phyloP scores from a whole-genome alignment of 2,329 filamentous ascomycete species.

The Coleophoma cylindrospora region DNA sequence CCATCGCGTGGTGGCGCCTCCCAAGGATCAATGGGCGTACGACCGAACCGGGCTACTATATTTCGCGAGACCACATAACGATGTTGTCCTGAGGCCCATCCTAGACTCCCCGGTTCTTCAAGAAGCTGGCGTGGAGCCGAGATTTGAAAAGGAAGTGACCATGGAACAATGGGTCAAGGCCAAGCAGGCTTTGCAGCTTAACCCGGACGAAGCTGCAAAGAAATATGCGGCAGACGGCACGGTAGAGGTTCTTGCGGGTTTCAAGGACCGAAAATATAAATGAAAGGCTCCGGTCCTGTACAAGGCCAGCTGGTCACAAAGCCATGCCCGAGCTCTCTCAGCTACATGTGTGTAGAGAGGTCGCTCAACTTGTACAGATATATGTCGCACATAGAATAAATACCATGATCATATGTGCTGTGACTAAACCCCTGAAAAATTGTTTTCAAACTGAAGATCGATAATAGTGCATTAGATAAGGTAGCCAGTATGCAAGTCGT shows the following conservation, averaged over 20 bases:
- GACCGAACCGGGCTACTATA: constrained; percentile 40
- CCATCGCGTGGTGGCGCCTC: constrained; percentile 31
- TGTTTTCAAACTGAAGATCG: too few species aligned
- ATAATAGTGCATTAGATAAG: too few species aligned
- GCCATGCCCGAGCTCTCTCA: too few species aligned
- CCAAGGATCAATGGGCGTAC: constrained; percentile 30
- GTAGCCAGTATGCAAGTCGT: too few species aligned
- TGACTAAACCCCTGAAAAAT: too few species aligned
- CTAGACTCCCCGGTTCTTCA: constrained; percentile 25
- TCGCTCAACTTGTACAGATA: too few species aligned
- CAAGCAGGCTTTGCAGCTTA: constrained; percentile 31
- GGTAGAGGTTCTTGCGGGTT: constrained; percentile 31
- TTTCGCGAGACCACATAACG: constrained; percentile 32
- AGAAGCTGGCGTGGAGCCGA: constrained; percentile 19
- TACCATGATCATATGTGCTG: too few species aligned
- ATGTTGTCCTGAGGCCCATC: constrained; percentile 18
- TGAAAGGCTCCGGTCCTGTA: background rate
- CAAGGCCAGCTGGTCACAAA: too few species aligned
- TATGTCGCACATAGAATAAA: too few species aligned
- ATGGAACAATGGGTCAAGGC: constrained; percentile 39
- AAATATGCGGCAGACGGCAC: constrained; percentile 32
- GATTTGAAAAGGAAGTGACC: constrained; percentile 35
- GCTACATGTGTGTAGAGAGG: too few species aligned
- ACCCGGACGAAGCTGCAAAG: constrained; percentile 25
- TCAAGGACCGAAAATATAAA: constrained; percentile 22